phyloP scores from a whole-genome alignment of 805 yeast species.

The Kregervanrija delftensis region DNA sequence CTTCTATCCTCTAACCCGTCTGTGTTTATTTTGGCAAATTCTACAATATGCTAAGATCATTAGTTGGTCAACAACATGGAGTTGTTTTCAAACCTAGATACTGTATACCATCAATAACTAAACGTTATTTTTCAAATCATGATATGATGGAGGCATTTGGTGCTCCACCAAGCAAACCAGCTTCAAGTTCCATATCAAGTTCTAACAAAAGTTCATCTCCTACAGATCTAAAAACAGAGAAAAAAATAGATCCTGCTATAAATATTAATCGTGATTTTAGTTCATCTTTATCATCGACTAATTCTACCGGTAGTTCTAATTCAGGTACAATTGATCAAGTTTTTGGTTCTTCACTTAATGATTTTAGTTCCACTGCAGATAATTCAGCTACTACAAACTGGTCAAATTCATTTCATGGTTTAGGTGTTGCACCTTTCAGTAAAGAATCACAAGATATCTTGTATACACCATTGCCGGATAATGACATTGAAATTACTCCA shows the following conservation, averaged over 20 bases:
- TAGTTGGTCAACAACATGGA: too few species aligned
- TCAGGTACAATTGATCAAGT: slow-evolving; percentile 12
- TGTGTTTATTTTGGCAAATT: background rate
- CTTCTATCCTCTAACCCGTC: too few species aligned
- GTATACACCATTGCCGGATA: slow-evolving; percentile 51
- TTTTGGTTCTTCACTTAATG: slow-evolving; percentile 18
- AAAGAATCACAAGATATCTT: slow-evolving; percentile 53
- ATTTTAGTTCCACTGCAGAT: slow-evolving; percentile 14
- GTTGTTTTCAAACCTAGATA: too few species aligned
- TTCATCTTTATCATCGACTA: background rate
- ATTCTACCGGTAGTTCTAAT: background rate
- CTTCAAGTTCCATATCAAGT: slow-evolving; percentile 1
- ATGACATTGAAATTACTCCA: slow-evolving; percentile 89
- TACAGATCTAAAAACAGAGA: background rate
- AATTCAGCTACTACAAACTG: slow-evolving; percentile 48
- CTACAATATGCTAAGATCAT: background rate
- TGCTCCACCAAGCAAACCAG: slow-evolving; percentile 3
- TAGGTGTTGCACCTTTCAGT: slow-evolving; percentile 74
- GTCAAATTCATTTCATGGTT: slow-evolving; percentile 82
- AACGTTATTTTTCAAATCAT: slow-evolving; percentile 2
- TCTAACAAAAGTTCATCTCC: background rate
- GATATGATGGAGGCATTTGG: slow-evolving; percentile 26
- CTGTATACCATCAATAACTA: too few species aligned
- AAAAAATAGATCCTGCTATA: slow-evolving; percentile 19
- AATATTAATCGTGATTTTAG: slow-evolving; percentile 13